Conservation (phyloP, 768 basidiomycete genomes). For the Sarcomyxa edulis region DNA sequence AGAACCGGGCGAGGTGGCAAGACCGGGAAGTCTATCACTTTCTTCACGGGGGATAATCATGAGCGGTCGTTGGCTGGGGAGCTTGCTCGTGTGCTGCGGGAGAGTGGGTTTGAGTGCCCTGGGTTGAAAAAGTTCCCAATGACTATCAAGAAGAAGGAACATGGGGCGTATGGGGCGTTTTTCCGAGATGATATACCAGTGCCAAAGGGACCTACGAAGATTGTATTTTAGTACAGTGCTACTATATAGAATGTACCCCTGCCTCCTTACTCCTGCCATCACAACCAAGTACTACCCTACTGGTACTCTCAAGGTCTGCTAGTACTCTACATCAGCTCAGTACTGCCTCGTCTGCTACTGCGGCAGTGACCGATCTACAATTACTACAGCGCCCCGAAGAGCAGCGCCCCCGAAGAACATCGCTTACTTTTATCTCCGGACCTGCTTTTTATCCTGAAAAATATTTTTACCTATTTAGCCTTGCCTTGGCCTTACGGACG, state of each 20-base stretch:
- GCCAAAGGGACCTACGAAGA: slow-evolving; percentile 67
- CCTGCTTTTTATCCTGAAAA: too few species aligned
- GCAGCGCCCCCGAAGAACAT: too few species aligned
- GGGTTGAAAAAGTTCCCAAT: slow-evolving; percentile 83
- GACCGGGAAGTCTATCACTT: slow-evolving; percentile 88
- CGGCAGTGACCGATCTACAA: too few species aligned
- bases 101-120: slow-evolving; percentile 72
- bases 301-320: too few species aligned
- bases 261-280: background rate
- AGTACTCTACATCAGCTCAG: too few species aligned
- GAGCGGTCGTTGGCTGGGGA: slow-evolving; percentile 89
- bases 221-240: slow-evolving; percentile 47
- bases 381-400: background rate
- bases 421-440: too few species aligned
- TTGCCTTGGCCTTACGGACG: too few species aligned
- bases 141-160: slow-evolving; percentile 96
- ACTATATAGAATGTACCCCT: background rate
- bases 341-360: too few species aligned
- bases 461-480: too few species aligned
- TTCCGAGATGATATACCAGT: slow-evolving; percentile 63
- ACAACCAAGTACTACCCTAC: background rate
- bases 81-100: slow-evolving; percentile 83
- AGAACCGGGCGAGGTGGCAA: slow-evolving; percentile 89
- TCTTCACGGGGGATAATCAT: slow-evolving; percentile 90
- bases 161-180: slow-evolving; percentile 86